Evolutionary conservation across 805 yeast species (phyloP).

Genomic region (Ogataea nonfermentans): DNA sequence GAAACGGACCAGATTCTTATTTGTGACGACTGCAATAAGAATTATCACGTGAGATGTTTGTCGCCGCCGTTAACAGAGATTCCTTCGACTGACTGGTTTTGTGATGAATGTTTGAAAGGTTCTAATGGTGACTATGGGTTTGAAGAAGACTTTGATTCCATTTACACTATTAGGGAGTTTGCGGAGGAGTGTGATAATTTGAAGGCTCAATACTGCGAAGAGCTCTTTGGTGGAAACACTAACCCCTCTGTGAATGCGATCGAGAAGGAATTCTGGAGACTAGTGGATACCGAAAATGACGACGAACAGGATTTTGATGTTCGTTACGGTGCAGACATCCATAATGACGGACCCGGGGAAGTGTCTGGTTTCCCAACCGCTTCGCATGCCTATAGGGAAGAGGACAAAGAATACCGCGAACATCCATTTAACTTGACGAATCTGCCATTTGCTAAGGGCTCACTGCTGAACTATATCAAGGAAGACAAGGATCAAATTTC

Average conservation of each 20-base stretch:
- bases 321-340: conserved; percentile 84
- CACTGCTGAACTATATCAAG: conserved; percentile 59
- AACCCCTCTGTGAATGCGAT: conserved; percentile 43
- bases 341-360: conserved; percentile 60
- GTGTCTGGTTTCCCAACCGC: conserved; percentile 72
- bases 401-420: conserved; percentile 37
- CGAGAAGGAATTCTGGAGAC: conserved; percentile 68
- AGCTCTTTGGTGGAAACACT: conserved; percentile 29
- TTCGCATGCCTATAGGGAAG: conserved; percentile 22
- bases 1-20: conserved; percentile 48
- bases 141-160: conserved; percentile 58
- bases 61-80: conserved; percentile 49
- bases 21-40: conserved; percentile 74
- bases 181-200: conserved; percentile 52
- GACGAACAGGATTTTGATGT: conserved; percentile 53
- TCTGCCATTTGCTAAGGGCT: conserved; percentile 67
- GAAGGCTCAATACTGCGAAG: conserved; percentile 41
- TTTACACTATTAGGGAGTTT: conserved; percentile 52
- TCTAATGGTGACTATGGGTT: conserved; percentile 82
- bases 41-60: conserved; percentile 69
- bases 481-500: conserved; percentile 57
- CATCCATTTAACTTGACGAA: conserved; percentile 78
- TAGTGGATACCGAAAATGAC: conserved; percentile 27
- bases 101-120: conserved; percentile 81
- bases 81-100: conserved; percentile 71